phyloP scores from a whole-genome alignment of 805 yeast species.

The Saturnispora zaruensis region DNA sequence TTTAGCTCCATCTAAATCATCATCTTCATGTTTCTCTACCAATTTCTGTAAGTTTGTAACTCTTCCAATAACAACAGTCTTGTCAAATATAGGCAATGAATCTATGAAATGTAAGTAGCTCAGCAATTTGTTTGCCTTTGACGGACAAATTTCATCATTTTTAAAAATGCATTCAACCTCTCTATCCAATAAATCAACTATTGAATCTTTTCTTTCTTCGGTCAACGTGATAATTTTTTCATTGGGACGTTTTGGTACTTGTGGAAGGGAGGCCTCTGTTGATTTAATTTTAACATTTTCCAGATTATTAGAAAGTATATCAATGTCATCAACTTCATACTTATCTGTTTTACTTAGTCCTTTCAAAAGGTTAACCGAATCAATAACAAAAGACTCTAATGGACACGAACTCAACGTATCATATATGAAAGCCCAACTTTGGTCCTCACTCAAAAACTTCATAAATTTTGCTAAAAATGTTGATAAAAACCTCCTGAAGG shows the following conservation, averaged over 20 bases:
- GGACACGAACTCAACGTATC: conserved; percentile 56
- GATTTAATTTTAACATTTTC: not conserved
- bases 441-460: conserved; percentile 46
- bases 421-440: conserved; percentile 49
- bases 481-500: conserved; percentile 32
- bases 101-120: conserved; percentile 46
- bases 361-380: conserved; percentile 58
- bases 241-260: conserved; percentile 33
- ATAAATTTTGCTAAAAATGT: conserved; percentile 60
- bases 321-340: conserved; percentile 10
- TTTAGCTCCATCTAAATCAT: not conserved
- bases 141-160: conserved; percentile 13
- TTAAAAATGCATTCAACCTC: conserved; percentile 32
- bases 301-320: conserved; percentile 4
- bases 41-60: not conserved
- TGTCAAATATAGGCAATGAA: conserved; percentile 20
- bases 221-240: conserved; percentile 36
- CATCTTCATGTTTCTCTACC: not conserved
- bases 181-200: conserved; percentile 35
- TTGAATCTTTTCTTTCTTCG: conserved; percentile 32
- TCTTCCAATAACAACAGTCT: not conserved
- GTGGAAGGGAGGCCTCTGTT: conserved; percentile 12
- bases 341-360: conserved; percentile 37
- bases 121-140: conserved; percentile 37
- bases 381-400: conserved; percentile 51